phyloP scores from a whole-genome alignment of 164 flowering plant genomes.

The Vitis riparia region DNA sequence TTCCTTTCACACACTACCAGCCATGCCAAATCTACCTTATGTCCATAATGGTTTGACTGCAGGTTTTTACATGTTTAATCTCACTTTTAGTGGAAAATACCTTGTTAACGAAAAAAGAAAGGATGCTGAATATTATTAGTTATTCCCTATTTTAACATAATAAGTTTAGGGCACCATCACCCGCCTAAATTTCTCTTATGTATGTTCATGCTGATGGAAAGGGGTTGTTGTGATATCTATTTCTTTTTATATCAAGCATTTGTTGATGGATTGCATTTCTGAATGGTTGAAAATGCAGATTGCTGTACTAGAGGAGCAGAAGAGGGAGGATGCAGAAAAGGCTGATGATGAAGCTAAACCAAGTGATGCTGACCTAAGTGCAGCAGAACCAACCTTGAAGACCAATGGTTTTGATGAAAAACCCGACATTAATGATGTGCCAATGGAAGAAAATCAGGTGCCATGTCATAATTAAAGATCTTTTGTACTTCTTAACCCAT shows the following conservation, averaged over 20 bases:
- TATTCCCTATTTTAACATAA: no score
- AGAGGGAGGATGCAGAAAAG: conserved; percentile 53
- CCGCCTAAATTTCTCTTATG: no score
- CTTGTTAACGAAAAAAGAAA: no score
- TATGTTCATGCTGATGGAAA: no score
- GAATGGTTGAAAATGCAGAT: conserved; percentile 39
- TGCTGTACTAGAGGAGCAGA: conserved; percentile 73
- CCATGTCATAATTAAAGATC: neutral
- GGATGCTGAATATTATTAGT: no score
- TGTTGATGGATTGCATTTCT: neutral
- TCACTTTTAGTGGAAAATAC: no score
- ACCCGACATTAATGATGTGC: conserved; percentile 80
- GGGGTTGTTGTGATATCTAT: neutral
- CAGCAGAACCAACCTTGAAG: conserved; percentile 31
- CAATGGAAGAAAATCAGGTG: conserved; percentile 76
- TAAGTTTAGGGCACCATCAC: no score
- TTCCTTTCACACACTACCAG: no score
- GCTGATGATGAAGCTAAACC: conserved; percentile 59
- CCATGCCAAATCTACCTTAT: no score
- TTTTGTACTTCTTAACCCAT: neutral
- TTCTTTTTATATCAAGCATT: neutral
- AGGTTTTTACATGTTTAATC: no score
- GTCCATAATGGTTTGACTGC: no score
- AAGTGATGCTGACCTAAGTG: conserved; percentile 30
- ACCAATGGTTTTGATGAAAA: conserved; percentile 50